Evolutionary conservation across 208 protist genomes (phyloP).

Genomic region (Blastocrithidia nonstop): DNA sequence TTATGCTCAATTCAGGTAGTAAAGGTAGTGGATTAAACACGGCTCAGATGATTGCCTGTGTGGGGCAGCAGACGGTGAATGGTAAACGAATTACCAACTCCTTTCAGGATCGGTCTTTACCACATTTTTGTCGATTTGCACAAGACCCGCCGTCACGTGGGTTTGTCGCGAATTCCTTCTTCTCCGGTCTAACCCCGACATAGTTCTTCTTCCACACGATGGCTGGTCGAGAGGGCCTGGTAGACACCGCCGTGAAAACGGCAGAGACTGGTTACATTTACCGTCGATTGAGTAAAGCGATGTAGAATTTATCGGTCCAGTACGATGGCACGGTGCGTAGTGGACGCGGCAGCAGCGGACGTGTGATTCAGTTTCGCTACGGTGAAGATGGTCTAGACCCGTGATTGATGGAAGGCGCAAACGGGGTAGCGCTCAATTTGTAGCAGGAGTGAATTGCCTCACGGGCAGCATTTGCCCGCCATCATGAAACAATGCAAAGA

Average conservation of each 20-base stretch:
- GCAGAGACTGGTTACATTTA: constrained; percentile 99
- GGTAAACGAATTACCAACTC: constrained; percentile 96
- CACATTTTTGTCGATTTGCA: constrained; percentile 92
- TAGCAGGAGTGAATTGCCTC: constrained; percentile 67
- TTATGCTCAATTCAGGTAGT: constrained; percentile 97
- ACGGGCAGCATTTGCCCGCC: constrained; percentile 40
- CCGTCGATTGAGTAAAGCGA: constrained; percentile 96
- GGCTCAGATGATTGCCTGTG: constrained; percentile 98
- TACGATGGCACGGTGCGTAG: constrained; percentile 99
- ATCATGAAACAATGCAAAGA: no score
- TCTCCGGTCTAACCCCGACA: constrained; percentile 92
- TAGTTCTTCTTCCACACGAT: constrained; percentile 99
- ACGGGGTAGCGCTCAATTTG: constrained; percentile 60
- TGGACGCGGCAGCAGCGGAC: constrained; percentile 36
- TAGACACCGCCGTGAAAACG: constrained; percentile 99
- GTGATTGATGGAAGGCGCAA: constrained; percentile 91
- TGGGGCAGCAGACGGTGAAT: constrained; percentile 98
- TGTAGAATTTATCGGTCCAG: constrained; percentile 96
- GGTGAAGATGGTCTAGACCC: constrained; percentile 99
- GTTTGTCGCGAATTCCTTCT: constrained; percentile 98
- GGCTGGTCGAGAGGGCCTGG: constrained; percentile 95
- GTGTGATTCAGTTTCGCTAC: constrained; percentile 95
- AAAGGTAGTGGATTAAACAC: constrained; percentile 99
- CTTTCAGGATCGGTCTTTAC: constrained; percentile 95
- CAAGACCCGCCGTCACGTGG: constrained; percentile 89